A percentile compares a stretch with the other conserved stretches of the same genome.
These are phyloP conservation scores for Gossypium davidsonii DNA, from an alignment of 441 rosid genomes.

Conservation along the genomic window DNA sequence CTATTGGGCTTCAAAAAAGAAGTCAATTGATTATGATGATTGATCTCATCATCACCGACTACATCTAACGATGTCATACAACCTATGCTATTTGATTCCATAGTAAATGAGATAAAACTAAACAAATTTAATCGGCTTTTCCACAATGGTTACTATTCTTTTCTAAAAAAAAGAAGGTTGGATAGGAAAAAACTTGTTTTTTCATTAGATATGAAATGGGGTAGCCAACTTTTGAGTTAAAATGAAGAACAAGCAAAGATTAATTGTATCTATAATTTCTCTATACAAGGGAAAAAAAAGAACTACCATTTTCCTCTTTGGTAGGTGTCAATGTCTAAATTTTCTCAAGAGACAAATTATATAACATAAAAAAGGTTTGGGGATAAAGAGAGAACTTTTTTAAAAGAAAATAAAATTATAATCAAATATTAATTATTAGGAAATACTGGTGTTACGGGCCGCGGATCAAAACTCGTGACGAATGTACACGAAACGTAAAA, in stretches of 20 bases:
- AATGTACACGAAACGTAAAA: too few relatives aligned
- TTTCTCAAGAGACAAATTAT: too few relatives aligned
- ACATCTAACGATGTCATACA: slow-evolving; percentile 16
- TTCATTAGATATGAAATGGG: not conserved
- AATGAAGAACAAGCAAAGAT: not conserved
- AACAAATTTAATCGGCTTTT: not conserved
- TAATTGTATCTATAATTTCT: not conserved
- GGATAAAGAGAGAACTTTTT: too few relatives aligned
- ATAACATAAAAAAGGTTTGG: too few relatives aligned
- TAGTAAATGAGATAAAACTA: slow-evolving; percentile 13
- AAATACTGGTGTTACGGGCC: too few relatives aligned
- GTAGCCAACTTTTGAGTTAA: not conserved
- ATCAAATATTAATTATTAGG: too few relatives aligned
- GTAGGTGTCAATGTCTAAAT: not conserved
- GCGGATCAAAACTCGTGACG: too few relatives aligned
- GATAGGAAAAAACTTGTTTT: not conserved
- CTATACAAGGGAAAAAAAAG: not conserved
- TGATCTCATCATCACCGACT: slow-evolving; percentile 70
- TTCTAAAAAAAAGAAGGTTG: not conserved
- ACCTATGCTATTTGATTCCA: slow-evolving; percentile 76
- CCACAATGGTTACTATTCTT: slow-evolving; percentile 16
- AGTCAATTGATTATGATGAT: slow-evolving; percentile 44
- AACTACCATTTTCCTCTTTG: slow-evolving; percentile 28
- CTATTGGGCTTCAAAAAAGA: slow-evolving; percentile 51
- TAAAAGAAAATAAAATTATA: too few relatives aligned